Base-by-base conservation (phyloP, 2,329 filamentous ascomycete genomes). In the Aspergillus brunneoviolaceus region DNA sequence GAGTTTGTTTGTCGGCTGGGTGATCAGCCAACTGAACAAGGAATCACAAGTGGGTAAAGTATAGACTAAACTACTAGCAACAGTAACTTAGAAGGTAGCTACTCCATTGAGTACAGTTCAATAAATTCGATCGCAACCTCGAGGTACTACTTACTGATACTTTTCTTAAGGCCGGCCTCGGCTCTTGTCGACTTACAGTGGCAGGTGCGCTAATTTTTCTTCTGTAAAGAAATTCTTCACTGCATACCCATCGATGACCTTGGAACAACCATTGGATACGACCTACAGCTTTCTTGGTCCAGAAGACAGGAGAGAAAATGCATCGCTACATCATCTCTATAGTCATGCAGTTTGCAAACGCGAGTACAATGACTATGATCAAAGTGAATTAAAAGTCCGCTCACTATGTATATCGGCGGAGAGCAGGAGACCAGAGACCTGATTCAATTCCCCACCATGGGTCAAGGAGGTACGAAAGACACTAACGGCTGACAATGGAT, bases 1-100 rank as follows among this genome's bases (percentile, higher is more conserved):
- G 51, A 35, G 55, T 58, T 61, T 51, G 55, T 61, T 61, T 55
- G 52, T 51, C 56, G 39, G 33, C 49, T 58, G 47, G 51, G 51
- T 51, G 56, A 59, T 57, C 60, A 59, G 45, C 56, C 49, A 48
- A 49, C 35, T 23, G 10, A 29, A 23, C 29, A 29, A 50, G 33
- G 48, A 56, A 56, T 33, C 23, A 52, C 16, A 19, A 45, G 6
- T 45, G 16, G 14, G 33, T 35, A 35, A 35, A 16, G 33, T 16
- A 35, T 16, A 35, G 12, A 35, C 33, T 12, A 12, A 35, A 5
- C 33, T 35, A 35, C 33, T 35, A 4, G 33, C 33, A 35, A 16
- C 11, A 5, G 33, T 27, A 27, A 27, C 27, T 29, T 29, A 29
- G 25, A 27, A 27, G 27, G 27, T 9, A 29, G 27, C 27, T 29